phyloP scores from a whole-genome alignment of 1,139 yeast species.

The Ogataea hybrid region DNA sequence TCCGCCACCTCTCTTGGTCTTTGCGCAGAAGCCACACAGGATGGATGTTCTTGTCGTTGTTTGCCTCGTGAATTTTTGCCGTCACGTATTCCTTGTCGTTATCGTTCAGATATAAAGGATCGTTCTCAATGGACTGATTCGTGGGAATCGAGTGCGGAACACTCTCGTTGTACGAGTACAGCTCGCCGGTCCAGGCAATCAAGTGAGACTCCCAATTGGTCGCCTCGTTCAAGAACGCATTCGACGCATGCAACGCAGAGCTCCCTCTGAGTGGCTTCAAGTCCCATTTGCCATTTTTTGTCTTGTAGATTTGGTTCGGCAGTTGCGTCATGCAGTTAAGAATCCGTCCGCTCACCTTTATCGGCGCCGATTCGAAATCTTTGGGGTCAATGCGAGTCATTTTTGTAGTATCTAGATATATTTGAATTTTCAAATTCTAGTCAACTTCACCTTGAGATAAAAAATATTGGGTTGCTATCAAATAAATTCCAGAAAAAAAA shows the following conservation, averaged over 20 bases:
- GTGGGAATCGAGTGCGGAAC: slow-evolving; percentile 25
- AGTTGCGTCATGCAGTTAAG: slow-evolving; percentile 67
- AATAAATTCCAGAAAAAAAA: slow-evolving; percentile 12
- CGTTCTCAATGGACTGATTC: slow-evolving; percentile 37
- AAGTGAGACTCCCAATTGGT: slow-evolving; percentile 85
- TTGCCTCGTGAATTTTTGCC: slow-evolving; percentile 40
- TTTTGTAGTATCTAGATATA: background rate
- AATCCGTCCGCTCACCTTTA: slow-evolving; percentile 57
- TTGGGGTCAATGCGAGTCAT: slow-evolving; percentile 20
- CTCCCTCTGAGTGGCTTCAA: slow-evolving; percentile 75
- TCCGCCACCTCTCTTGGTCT: slow-evolving; percentile 76
- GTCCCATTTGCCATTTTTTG: slow-evolving; percentile 37
- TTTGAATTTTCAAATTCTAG: too few species aligned
- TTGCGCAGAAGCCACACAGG: slow-evolving; percentile 84
- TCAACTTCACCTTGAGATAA: too few species aligned
- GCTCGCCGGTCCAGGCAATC: slow-evolving; percentile 96
- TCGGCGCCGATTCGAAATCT: slow-evolving; percentile 15
- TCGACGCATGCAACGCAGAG: slow-evolving; percentile 79
- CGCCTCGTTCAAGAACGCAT: slow-evolving; percentile 59
- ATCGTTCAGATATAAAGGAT: slow-evolving; percentile 60
- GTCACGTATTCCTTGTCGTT: slow-evolving; percentile 53
- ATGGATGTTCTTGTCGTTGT: slow-evolving; percentile 54
- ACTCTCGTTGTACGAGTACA: slow-evolving; percentile 40
- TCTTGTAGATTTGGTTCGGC: slow-evolving; percentile 58
- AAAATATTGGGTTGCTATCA: slow-evolving; percentile 3